Conservation (phyloP, 805 yeast genomes). For the Candida jianshihensis region DNA sequence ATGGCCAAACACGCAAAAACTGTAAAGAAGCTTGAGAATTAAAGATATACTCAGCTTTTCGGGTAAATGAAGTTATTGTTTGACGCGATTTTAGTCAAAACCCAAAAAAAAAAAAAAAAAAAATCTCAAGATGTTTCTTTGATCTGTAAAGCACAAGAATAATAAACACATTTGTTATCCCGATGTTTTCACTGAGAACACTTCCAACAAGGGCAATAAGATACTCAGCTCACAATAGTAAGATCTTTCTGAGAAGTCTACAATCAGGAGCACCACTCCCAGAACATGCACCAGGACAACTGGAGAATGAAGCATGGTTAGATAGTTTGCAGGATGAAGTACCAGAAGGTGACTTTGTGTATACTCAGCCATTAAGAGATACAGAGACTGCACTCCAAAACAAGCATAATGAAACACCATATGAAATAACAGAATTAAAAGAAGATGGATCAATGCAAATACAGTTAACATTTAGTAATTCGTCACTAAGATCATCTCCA, state of each 20-base stretch:
- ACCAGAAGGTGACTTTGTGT: slow-evolving; percentile 1
- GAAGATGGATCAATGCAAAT: slow-evolving; percentile 2
- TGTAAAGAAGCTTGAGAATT: too few relatives aligned
- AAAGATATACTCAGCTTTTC: too few relatives aligned
- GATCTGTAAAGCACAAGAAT: too few relatives aligned
- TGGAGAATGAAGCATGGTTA: slow-evolving; percentile 38
- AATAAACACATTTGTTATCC: too few relatives aligned
- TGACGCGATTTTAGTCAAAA: too few relatives aligned
- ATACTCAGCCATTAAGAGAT: slow-evolving; percentile 1
- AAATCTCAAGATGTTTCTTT: too few relatives aligned
- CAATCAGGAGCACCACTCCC: slow-evolving; percentile 13
- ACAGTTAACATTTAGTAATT: slow-evolving; percentile 1
- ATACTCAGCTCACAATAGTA: too few relatives aligned
- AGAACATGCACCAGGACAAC: slow-evolving; percentile 34
- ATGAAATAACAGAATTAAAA: slow-evolving; percentile 2
- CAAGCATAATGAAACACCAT: neutral
- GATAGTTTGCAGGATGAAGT: slow-evolving; percentile 13
- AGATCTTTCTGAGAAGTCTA: neutral
- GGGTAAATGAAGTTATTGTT: too few relatives aligned
- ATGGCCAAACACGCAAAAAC: too few relatives aligned
- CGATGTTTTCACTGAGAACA: too few relatives aligned
- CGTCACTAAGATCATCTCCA: slow-evolving; percentile 26
- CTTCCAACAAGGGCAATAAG: too few relatives aligned
- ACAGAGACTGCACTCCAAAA: neutral
- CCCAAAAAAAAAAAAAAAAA: too few relatives aligned